A percentile compares a stretch with the other conserved stretches of the same genome.
Evolutionary conservation across 2,329 filamentous ascomycete genomes (phyloP).

Genomic region (Calonectria montana): DNA sequence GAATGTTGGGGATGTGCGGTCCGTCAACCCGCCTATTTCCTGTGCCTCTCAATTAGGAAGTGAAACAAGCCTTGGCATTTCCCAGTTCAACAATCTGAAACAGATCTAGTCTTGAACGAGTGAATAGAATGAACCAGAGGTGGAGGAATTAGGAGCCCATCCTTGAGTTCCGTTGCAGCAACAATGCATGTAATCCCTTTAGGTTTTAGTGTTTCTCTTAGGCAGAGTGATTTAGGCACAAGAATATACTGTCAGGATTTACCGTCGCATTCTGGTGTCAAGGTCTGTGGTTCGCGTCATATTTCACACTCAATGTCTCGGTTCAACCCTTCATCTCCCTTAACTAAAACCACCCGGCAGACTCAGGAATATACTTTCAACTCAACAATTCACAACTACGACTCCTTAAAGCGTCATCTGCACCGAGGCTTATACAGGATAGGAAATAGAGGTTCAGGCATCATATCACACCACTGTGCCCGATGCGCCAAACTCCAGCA

Average conservation of each 20-base stretch:
- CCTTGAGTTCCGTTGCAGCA: neutral
- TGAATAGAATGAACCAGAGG: neutral
- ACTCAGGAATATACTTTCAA: too few relatives aligned
- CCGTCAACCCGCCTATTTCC: neutral
- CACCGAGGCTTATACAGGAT: too few relatives aligned
- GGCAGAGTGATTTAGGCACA: neutral
- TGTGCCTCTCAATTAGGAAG: neutral
- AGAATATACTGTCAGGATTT: neutral
- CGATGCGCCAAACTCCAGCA: too few relatives aligned
- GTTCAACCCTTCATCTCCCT: too few relatives aligned
- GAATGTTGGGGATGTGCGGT: neutral
- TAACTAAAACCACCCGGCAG: too few relatives aligned
- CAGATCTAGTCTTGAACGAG: neutral
- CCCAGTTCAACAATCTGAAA: neutral
- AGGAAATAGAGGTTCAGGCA: too few relatives aligned
- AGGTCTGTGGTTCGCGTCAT: neutral
- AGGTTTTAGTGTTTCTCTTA: neutral
- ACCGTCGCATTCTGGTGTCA: neutral
- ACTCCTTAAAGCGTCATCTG: too few relatives aligned
- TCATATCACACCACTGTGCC: too few relatives aligned
- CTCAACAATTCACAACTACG: too few relatives aligned
- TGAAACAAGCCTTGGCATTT: neutral
- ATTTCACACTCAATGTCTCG: too few relatives aligned
- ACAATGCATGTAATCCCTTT: neutral
- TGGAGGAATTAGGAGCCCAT: neutral